A percentile compares a stretch with the other conserved stretches of the same genome.
Evolutionary conservation across 2,329 filamentous ascomycete species (phyloP).

Genomic region (Eurotiales sp.): DNA sequence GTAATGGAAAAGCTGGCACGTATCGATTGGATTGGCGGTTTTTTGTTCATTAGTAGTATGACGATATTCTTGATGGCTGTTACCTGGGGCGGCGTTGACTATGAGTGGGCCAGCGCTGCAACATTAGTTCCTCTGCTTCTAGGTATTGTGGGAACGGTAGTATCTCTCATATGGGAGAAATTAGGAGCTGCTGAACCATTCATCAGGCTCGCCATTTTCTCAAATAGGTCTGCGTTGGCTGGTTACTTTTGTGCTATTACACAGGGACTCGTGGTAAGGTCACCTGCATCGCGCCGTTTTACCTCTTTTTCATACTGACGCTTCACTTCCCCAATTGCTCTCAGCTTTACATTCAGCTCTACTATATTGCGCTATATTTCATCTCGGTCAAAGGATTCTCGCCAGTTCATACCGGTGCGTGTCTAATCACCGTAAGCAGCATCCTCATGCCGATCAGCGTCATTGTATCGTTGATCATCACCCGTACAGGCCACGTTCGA

Average conservation of each 20-base stretch:
- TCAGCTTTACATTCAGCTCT: constrained; percentile 47
- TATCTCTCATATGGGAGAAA: constrained; percentile 29
- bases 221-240: neutral
- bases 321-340: constrained; percentile 57
- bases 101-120: constrained; percentile 32
- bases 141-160: constrained; percentile 26
- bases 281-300: no score
- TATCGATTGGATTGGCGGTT: constrained; percentile 38
- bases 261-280: constrained; percentile 42
- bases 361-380: constrained; percentile 50
- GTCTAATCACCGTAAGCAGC: constrained; percentile 57
- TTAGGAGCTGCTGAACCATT: constrained; percentile 1
- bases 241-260: constrained; percentile 30
- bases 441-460: constrained; percentile 61
- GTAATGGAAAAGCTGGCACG: constrained; percentile 14
- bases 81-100: constrained; percentile 37
- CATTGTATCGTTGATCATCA: constrained; percentile 46
- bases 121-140: constrained; percentile 35
- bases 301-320: no score
- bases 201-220: constrained; percentile 1
- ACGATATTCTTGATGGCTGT: constrained; percentile 37
- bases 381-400: constrained; percentile 50
- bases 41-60: constrained; percentile 34
- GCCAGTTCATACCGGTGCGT: constrained; percentile 54
- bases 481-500: constrained; percentile 58